A percentile compares a stretch with the other conserved stretches of the same genome.
phyloP scores from a whole-genome alignment of 495 filamentous ascomycete species.

The Tuber indicum region DNA sequence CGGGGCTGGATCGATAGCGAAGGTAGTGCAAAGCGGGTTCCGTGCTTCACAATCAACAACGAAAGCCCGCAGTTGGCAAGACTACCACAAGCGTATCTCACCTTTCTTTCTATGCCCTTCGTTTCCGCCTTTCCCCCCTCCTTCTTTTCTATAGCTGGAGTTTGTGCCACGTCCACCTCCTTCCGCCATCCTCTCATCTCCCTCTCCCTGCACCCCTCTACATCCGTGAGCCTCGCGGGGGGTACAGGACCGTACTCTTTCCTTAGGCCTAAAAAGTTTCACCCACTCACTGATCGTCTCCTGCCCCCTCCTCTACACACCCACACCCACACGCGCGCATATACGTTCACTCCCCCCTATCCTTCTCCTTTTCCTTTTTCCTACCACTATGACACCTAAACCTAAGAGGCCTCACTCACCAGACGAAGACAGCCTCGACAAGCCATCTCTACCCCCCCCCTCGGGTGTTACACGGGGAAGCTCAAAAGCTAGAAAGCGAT shows the following conservation, averaged over 20 bases:
- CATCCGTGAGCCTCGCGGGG: not conserved
- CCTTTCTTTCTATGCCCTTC: not conserved
- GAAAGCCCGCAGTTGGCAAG: not conserved
- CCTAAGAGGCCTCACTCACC: constrained; percentile 2
- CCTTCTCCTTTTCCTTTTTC: not conserved
- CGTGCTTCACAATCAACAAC: not conserved
- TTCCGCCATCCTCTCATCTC: not conserved
- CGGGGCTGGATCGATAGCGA: constrained; percentile 1
- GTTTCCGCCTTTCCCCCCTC: not conserved
- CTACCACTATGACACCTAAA: not conserved
- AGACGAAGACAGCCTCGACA: constrained; percentile 5
- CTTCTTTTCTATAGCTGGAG: not conserved
- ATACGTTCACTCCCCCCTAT: not conserved
- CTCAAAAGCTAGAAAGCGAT: not conserved
- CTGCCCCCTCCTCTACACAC: not conserved
- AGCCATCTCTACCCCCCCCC: not conserved
- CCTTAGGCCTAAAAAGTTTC: not conserved
- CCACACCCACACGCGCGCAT: not conserved
- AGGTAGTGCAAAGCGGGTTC: not conserved
- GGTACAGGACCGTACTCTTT: not conserved
- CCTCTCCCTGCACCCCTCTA: not conserved
- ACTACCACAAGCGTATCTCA: not conserved
- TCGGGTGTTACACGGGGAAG: not conserved
- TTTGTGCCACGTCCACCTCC: not conserved
- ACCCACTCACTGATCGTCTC: constrained; percentile 1